Evolutionary conservation across 805 yeast genomes (phyloP), one percentile per base, ranked within the genome.

Genomic region (Lachancea fermentati): DNA sequence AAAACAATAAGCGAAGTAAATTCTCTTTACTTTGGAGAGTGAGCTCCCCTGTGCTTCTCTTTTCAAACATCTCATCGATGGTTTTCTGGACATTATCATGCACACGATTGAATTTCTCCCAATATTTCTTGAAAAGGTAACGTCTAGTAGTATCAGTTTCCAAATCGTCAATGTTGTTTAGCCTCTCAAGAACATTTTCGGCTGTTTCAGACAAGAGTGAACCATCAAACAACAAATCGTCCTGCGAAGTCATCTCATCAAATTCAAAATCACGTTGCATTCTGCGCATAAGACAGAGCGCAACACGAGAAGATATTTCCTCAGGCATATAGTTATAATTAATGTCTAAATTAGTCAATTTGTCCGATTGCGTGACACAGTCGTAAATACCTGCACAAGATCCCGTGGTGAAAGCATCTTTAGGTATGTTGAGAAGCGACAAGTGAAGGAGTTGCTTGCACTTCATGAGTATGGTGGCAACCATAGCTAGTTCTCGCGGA

Each of bases 271-370:
- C 55, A 8, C 62, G 49, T 32, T 65, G 63, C 40, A 81, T 62
- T 59, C 89, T 89, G 51, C 82, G 75, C 81, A 89, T 80, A 35
- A 93, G 75, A 50, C 83, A 79, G 32, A 85, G 71, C 1, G 94
- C 93, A 43, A 88, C 75, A 52, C 79, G 75, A 31, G 87, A 84
- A 52, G 76, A 78, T 47, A 81, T 71, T 36, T 72, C 67, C 39
- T 73, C 75, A 9, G 89, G 81, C 48, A 85, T 70, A 15, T 69
- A 62, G 15, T 71, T 79, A 42, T 71, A 71, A 50, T 85, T 89
- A 37, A 85, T 68, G 49, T 83, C 93, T 30, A 86, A 62, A 12
- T 79, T 76, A 37, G 79, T 75, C 34, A 89, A 64, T n/a, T 80
- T 71, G 17, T 71, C 71, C 0, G 88, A 76, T 39, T 74, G 69